A percentile compares a stretch with the other conserved stretches of the same genome.
These are phyloP conservation scores for Cercis canadensis DNA, from an alignment of 306 rosid genomes.

Conservation along the genomic window DNA sequence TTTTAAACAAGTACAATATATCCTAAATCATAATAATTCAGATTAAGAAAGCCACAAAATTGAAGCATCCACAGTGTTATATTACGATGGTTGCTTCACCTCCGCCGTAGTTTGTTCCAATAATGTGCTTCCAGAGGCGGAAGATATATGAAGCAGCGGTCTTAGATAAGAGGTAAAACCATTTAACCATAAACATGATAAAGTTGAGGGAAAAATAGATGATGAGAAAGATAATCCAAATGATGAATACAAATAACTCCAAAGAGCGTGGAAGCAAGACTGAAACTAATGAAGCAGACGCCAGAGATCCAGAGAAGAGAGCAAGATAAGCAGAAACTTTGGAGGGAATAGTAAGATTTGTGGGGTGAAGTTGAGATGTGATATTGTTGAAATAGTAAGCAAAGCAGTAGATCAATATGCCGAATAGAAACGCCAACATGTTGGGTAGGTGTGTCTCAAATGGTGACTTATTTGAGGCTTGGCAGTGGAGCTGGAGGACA, in stretches of 20 bases:
- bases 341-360: too few species aligned
- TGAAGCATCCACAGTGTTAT: too few species aligned
- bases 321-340: background rate
- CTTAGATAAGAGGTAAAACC: too few species aligned
- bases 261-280: background rate
- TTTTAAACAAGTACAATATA: too few species aligned
- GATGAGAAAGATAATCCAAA: background rate
- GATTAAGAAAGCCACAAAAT: too few species aligned
- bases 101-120: background rate
- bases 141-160: background rate
- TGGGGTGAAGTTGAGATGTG: background rate
- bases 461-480: background rate
- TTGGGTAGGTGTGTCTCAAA: background rate
- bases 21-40: too few species aligned
- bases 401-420: background rate
- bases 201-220: background rate
- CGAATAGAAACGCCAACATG: background rate
- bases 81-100: background rate
- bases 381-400: background rate
- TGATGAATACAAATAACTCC: background rate
- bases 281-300: background rate
- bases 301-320: background rate
- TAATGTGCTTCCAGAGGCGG: background rate
- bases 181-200: background rate
- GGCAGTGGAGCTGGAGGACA: background rate